These are phyloP conservation scores for Ophiostoma piceae DNA, from an alignment of 2,329 filamentous ascomycete species.

Conservation along the genomic window DNA sequence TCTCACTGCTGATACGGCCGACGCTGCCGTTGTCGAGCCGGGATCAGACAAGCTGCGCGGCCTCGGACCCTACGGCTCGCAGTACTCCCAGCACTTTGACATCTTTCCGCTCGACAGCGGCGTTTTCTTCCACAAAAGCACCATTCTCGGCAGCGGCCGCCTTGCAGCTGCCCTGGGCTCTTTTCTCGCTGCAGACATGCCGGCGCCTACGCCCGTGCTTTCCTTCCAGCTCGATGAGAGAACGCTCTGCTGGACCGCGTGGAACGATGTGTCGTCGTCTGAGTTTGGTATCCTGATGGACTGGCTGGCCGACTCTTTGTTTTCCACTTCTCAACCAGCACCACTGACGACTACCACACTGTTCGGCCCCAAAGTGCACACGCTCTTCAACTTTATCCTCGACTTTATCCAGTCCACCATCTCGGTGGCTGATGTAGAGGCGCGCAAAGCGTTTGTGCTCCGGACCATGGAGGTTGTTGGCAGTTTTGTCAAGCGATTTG, in stretches of 20 bases:
- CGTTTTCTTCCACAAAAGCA: constrained; percentile 56
- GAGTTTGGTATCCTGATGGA: constrained; percentile 59
- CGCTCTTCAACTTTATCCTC: constrained; percentile 43
- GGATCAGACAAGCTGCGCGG: constrained; percentile 44
- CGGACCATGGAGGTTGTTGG: constrained; percentile 42
- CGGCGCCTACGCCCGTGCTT: constrained; percentile 23
- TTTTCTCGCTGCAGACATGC: background rate
- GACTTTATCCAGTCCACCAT: constrained; percentile 42
- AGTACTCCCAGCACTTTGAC: constrained; percentile 59
- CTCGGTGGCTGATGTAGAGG: constrained; percentile 37
- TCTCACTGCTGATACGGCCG: background rate
- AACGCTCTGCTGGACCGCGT: constrained; percentile 49
- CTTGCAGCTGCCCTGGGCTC: constrained; percentile 39
- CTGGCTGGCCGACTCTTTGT: constrained; percentile 38
- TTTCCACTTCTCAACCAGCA: background rate
- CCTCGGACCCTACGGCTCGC: constrained; percentile 55
- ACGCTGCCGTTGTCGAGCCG: constrained; percentile 23
- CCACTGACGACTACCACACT: background rate
- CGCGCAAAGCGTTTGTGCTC: constrained; percentile 40
- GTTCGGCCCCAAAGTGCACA: constrained; percentile 27
- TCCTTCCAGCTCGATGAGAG: constrained; percentile 45
- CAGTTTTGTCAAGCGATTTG: constrained; percentile 39
- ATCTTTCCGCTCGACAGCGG: constrained; percentile 52
- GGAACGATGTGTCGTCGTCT: constrained; percentile 55
- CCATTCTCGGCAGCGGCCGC: constrained; percentile 52